Base-by-base conservation (phyloP, 352 stramenopile species). In the Phytopythium vexans region DNA sequence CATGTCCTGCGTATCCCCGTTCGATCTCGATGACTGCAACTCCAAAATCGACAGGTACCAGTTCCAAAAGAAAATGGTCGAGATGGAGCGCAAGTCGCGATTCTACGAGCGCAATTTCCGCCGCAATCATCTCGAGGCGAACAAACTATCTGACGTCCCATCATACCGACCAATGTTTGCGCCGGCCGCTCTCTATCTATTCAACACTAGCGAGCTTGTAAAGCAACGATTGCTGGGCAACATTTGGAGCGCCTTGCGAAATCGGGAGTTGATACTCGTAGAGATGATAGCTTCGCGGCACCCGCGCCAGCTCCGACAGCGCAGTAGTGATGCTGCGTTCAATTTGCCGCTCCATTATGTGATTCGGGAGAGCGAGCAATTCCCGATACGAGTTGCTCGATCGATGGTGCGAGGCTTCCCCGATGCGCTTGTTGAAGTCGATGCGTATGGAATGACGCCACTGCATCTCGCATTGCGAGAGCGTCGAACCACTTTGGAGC, bases 261-360 rank as follows among this genome's bases (percentile, higher is more conserved):
- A 64, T 11, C 39, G 57, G 12, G 62, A 79, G 0, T 62, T 77
- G 14, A 54, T 68, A 2, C 61, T 88, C 1, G 59, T 74, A 1
- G 64, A 86, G 56, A 53, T 89, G 1, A 82, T 89, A 10, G 77
- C 76, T 14, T 61, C 38, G 10, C 71, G 71, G 16, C 72, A 82
- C 46, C 60, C 41, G 11, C 74, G 76, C 1, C 81, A 91, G 43
- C 57, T 89, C 15, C 68, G 68, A 34, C 64, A 81, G 32, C 72
- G 64, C 42, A 80, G 77, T 27, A 58, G 64, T 41, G 68, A 85
- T 33, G 61, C 64, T 1, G 63, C 71, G 4, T 39, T 41, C 0
- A 78, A 73, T 16, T 56, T 87, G 6, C 77, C 81, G 6, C 67
- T 91, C 12, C 81, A 91, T 47, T 80, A 79, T 44, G 74, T 69